phyloP scores from a whole-genome alignment of 768 basidiomycete genomes.

The Hericium coralloides region DNA sequence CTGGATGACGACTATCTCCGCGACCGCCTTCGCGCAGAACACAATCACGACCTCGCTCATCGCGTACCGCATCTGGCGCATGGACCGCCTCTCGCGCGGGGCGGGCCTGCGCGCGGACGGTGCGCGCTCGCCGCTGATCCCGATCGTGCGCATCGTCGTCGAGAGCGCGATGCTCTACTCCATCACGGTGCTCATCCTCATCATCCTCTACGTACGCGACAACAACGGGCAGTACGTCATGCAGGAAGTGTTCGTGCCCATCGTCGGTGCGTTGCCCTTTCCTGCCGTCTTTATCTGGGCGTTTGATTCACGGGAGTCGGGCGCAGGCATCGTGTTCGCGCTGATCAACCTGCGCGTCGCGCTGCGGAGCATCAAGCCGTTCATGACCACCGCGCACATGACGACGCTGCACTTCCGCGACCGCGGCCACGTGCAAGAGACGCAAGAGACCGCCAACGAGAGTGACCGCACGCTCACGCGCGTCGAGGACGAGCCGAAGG shows the following conservation, averaged over 20 bases:
- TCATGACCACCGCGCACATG: too few relatives aligned
- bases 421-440: too few relatives aligned
- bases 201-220: constrained; percentile 12
- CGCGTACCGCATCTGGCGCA: constrained; percentile 16
- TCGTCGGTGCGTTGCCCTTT: too few relatives aligned
- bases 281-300: too few relatives aligned
- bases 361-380: constrained; percentile 1
- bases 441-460: too few relatives aligned
- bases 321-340: constrained; percentile 18
- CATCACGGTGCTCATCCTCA: constrained; percentile 10
- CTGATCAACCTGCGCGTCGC: constrained; percentile 18
- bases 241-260: constrained; percentile 5
- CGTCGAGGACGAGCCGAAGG: too few relatives aligned
- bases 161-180: constrained; percentile 8
- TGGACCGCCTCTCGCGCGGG: constrained; percentile 1
- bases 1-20: constrained; percentile 17
- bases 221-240: constrained; percentile 16
- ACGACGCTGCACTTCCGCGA: too few relatives aligned
- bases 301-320: too few relatives aligned
- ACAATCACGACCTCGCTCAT: constrained; percentile 17
- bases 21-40: constrained; percentile 17
- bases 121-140: constrained; percentile 10
- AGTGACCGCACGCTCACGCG: too few relatives aligned
- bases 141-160: constrained; percentile 16
- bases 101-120: constrained; percentile 6